These are phyloP conservation scores for Penicillium cataractarum DNA, from an alignment of 495 filamentous ascomycete genomes.

Conservation along the genomic window DNA sequence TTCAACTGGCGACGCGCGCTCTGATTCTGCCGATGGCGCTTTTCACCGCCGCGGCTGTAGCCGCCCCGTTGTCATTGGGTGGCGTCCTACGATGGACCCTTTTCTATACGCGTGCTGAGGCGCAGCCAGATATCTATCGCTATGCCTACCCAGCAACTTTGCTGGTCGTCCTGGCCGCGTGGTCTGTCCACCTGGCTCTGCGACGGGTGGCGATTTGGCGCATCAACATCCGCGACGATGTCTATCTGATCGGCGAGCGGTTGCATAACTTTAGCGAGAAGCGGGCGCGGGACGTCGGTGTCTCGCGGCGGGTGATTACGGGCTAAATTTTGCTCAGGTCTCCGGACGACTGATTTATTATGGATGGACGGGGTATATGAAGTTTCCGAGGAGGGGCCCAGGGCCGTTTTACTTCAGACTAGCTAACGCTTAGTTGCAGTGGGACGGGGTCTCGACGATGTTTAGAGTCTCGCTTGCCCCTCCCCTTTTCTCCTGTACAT, in stretches of 20 bases:
- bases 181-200: slow-evolving; percentile 44
- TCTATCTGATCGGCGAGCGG: slow-evolving; percentile 92
- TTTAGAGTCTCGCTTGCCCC: neutral
- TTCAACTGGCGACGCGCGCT: slow-evolving; percentile 74
- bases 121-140: slow-evolving; percentile 64
- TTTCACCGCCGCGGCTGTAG: slow-evolving; percentile 60
- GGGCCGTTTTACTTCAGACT: slow-evolving; percentile 1
- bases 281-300: slow-evolving; percentile 46
- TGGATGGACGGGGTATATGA: neutral
- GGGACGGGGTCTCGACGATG: slow-evolving; percentile 1
- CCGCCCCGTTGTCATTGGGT: slow-evolving; percentile 58
- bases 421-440: neutral
- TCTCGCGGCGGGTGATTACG: slow-evolving; percentile 44
- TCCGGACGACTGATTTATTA: neutral
- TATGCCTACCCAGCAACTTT: slow-evolving; percentile 70
- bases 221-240: slow-evolving; percentile 84
- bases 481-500: slow-evolving; percentile 12
- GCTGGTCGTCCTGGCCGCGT: slow-evolving; percentile 47
- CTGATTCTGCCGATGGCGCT: slow-evolving; percentile 75
- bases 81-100: slow-evolving; percentile 47
- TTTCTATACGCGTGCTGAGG: slow-evolving; percentile 44
- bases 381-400: slow-evolving; percentile 1
- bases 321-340: too few relatives aligned
- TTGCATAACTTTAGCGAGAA: slow-evolving; percentile 88
- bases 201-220: slow-evolving; percentile 74